Percentiles rank a stretch among this genome's conserved stretches.
phyloP scores from a whole-genome alignment of 116 monocot genomes.

The Dioscorea cayenensis region DNA sequence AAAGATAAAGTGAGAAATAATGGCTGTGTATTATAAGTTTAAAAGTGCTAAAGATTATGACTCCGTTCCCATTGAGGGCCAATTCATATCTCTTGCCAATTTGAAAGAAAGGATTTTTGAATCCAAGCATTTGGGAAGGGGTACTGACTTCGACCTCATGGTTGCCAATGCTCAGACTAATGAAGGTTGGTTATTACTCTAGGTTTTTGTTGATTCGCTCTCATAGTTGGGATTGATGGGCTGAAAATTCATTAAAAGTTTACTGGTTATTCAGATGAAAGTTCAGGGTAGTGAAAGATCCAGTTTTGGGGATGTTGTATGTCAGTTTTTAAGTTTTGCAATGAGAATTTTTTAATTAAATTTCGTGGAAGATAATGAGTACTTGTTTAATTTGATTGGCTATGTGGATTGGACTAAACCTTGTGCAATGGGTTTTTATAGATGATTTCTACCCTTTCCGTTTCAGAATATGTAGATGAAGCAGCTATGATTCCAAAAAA shows the following conservation, averaged over 20 bases:
- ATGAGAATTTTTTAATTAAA: neutral
- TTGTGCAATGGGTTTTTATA: slow-evolving; percentile 37
- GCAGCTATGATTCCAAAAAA: slow-evolving; percentile 95
- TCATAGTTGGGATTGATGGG: too few species aligned
- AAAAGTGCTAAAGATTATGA: slow-evolving; percentile 98
- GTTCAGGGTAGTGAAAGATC: neutral
- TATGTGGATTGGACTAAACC: slow-evolving; percentile 7
- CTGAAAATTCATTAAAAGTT: too few species aligned
- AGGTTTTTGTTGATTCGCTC: neutral
- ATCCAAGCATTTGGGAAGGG: slow-evolving; percentile 94
- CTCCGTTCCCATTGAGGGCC: slow-evolving; percentile 90
- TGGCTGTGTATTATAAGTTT: slow-evolving; percentile 99
- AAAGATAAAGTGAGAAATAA: slow-evolving; percentile 28
- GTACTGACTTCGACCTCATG: slow-evolving; percentile 96
- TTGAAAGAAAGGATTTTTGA: slow-evolving; percentile 99
- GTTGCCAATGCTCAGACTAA: slow-evolving; percentile 94
- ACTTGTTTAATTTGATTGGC: neutral
- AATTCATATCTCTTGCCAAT: slow-evolving; percentile 93
- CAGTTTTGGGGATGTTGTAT: neutral
- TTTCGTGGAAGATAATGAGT: neutral
- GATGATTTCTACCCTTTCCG: slow-evolving; percentile 32
- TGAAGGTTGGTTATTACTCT: slow-evolving; percentile 83
- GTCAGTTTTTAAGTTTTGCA: too few species aligned
- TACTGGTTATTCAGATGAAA: neutral
- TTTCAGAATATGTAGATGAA: slow-evolving; percentile 99